phyloP scores from a whole-genome alignment of 768 basidiomycete genomes.

The Amyloporia xantha region DNA sequence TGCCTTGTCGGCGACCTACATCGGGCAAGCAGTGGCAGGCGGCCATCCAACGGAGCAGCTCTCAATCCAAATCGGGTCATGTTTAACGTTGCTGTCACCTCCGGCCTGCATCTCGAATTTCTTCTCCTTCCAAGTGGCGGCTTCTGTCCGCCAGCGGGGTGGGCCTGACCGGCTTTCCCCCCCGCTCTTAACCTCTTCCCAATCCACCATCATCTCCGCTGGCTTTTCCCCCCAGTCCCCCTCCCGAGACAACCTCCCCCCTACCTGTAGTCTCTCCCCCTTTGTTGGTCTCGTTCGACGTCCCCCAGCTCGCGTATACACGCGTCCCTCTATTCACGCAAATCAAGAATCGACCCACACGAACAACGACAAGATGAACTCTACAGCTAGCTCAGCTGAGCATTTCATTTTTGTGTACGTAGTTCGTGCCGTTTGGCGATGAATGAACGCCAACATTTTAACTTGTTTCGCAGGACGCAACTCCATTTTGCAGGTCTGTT shows the following conservation, averaged over 20 bases:
- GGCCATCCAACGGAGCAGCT: neutral
- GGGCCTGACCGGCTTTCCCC: neutral
- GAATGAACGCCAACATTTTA: neutral
- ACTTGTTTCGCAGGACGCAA: constrained; percentile 39
- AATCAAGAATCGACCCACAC: too few species aligned
- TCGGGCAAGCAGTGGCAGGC: neutral
- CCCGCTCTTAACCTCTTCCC: constrained; percentile 4
- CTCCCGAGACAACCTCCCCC: neutral
- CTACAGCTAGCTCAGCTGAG: constrained; percentile 41
- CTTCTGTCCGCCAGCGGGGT: constrained; percentile 2
- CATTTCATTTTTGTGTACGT: constrained; percentile 72
- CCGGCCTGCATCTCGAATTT: constrained; percentile 2
- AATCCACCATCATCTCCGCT: constrained; percentile 7
- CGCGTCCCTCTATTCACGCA: too few species aligned
- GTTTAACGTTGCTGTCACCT: neutral
- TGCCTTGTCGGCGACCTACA: neutral
- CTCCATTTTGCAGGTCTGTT: constrained; percentile 64
- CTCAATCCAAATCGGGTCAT: neutral
- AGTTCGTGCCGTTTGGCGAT: neutral
- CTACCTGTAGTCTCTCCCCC: neutral
- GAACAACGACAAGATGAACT: constrained; percentile 27
- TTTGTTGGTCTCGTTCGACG: neutral
- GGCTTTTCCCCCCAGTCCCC: constrained; percentile 6
- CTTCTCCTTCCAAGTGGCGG: constrained; percentile 2
- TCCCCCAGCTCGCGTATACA: neutral